Percentiles rank a stretch among this genome's conserved stretches.
Evolutionary conservation across 306 rosid species (phyloP).

Genomic region (Malus orientalis): DNA sequence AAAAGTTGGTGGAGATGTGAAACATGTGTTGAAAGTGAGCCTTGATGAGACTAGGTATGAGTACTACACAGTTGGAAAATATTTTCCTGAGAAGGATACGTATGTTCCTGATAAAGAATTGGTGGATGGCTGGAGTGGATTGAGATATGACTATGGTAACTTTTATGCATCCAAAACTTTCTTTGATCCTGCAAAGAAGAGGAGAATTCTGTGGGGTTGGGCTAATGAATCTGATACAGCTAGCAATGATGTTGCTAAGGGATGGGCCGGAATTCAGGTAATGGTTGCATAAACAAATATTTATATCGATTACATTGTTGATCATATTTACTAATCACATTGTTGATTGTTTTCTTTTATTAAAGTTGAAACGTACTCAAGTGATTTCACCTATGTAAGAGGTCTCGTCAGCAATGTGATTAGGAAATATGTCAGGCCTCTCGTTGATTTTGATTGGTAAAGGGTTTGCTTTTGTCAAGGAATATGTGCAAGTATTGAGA

Average conservation of each 20-base stretch:
- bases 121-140: conserved; percentile 62
- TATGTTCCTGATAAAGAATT: conserved; percentile 57
- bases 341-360: too few species aligned
- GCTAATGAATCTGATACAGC: conserved; percentile 67
- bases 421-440: too few species aligned
- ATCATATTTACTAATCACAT: not conserved
- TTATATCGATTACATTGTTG: not conserved
- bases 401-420: not conserved
- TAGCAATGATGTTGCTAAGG: conserved; percentile 36
- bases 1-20: conserved; percentile 16
- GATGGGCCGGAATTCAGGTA: conserved; percentile 96
- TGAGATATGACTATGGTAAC: conserved; percentile 80
- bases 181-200: conserved; percentile 44
- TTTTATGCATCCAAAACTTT: conserved; percentile 86
- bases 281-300: not conserved
- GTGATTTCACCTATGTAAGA: too few species aligned
- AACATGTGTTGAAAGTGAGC: conserved; percentile 63
- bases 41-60: conserved; percentile 77
- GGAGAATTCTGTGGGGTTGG: conserved; percentile 90
- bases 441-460: not conserved
- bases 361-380: too few species aligned
- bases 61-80: conserved; percentile 61
- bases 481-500: not conserved
- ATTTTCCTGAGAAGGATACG: conserved; percentile 24
- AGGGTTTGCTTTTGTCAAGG: too few species aligned